Conservation (phyloP, 2,329 filamentous ascomycete species). For the Ceratocystis huliohia region DNA sequence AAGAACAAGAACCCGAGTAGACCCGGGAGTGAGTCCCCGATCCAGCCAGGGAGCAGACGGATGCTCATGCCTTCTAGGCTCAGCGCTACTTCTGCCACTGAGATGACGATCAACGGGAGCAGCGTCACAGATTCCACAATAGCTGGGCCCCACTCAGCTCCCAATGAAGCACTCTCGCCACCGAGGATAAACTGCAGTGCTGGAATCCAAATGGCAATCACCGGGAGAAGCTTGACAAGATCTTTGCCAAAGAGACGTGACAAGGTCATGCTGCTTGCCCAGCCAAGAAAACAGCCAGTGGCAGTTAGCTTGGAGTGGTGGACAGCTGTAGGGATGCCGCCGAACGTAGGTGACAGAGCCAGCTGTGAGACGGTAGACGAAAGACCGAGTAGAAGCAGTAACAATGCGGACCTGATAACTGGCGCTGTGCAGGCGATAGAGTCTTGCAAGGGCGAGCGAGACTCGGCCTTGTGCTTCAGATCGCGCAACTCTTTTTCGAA, state of each 20-base stretch:
- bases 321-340: conserved; percentile 61
- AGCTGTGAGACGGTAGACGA: conserved; percentile 61
- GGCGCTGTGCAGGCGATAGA: conserved; percentile 27
- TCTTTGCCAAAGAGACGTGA: conserved; percentile 30
- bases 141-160: conserved; percentile 59
- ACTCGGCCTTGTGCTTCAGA: conserved; percentile 36
- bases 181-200: conserved; percentile 60
- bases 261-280: conserved; percentile 52
- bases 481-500: conserved; percentile 43
- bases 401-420: conserved; percentile 30
- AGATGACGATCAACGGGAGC: conserved; percentile 53
- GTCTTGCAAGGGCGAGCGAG: conserved; percentile 27
- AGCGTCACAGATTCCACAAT: conserved; percentile 62
- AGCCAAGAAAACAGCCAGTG: conserved; percentile 55
- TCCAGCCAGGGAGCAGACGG: conserved; percentile 42
- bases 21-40: conserved; percentile 52
- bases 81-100: conserved; percentile 53
- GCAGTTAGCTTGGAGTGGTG: conserved; percentile 59
- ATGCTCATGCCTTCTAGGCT: conserved; percentile 24
- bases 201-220: conserved; percentile 65
- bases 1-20: conserved; percentile 55
- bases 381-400: conserved; percentile 43
- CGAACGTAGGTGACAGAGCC: conserved; percentile 76
- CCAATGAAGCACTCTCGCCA: conserved; percentile 49
- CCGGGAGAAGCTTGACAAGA: conserved; percentile 46